Conservation (phyloP, 2,329 filamentous ascomycete genomes). For the Cercospora nicotianae region DNA sequence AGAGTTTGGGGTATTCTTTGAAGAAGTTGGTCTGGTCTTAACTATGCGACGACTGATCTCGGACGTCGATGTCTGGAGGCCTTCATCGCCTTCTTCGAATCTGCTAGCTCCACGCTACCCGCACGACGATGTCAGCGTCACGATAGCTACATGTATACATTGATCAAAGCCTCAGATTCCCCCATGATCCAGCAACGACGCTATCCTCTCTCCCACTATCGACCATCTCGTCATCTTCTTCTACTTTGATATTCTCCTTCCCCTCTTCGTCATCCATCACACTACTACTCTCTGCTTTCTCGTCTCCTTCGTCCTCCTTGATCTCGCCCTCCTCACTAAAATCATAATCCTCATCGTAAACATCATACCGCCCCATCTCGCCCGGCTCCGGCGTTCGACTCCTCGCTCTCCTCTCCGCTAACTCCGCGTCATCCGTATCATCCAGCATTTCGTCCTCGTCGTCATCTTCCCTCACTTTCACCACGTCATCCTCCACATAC, state of each 20-base stretch:
- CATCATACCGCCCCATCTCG: slow-evolving; percentile 6
- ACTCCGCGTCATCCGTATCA: neutral
- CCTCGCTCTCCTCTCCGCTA: neutral
- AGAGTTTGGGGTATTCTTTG: slow-evolving; percentile 83
- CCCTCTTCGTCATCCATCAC: neutral
- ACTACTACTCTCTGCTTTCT: neutral
- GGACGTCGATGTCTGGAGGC: neutral
- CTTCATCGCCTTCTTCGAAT: neutral
- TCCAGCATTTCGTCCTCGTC: slow-evolving; percentile 25
- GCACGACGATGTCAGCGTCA: neutral
- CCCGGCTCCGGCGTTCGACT: slow-evolving; percentile 15
- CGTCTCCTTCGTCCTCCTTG: neutral
- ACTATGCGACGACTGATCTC: neutral
- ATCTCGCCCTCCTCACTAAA: slow-evolving; percentile 4
- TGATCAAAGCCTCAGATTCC: slow-evolving; percentile 2
- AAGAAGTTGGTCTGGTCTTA: slow-evolving; percentile 89
- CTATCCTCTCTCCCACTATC: slow-evolving; percentile 5
- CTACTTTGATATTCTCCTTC: slow-evolving; percentile 2
- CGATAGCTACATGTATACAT: neutral
- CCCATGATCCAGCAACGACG: slow-evolving; percentile 3
- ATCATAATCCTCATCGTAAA: slow-evolving; percentile 1
- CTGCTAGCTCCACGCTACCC: no score
- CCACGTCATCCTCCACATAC: slow-evolving; percentile 7
- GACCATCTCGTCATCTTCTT: neutral
- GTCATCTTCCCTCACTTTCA: neutral